Percentiles rank a stretch among this genome's conserved stretches.
Evolutionary conservation across 2,329 filamentous ascomycete species (phyloP).

Genomic region (Aspergillus calidoustus): DNA sequence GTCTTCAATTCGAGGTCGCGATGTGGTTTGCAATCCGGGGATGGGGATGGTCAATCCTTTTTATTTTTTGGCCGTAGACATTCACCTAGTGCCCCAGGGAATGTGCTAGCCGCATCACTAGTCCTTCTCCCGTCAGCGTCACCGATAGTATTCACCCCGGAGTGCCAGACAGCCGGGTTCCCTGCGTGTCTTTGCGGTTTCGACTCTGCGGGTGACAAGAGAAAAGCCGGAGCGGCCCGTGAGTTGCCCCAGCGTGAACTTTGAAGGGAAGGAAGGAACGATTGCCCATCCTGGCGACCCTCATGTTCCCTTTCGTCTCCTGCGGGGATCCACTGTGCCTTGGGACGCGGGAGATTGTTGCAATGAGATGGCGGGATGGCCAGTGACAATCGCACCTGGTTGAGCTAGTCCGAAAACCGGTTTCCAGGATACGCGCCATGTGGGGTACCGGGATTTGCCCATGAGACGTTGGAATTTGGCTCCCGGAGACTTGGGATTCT

Average conservation of each 20-base stretch:
- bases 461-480: too few relatives aligned
- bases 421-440: not conserved
- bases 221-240: too few relatives aligned
- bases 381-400: not conserved
- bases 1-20: not conserved
- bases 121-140: not conserved
- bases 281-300: too few relatives aligned
- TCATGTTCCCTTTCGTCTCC: not conserved
- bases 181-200: too few relatives aligned
- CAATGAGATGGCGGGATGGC: not conserved
- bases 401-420: not conserved
- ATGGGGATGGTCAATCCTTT: not conserved
- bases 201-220: too few relatives aligned
- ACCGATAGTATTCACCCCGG: not conserved
- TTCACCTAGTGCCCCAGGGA: too few relatives aligned
- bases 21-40: not conserved
- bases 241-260: not conserved
- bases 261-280: too few relatives aligned
- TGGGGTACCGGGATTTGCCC: not conserved
- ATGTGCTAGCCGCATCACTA: not conserved
- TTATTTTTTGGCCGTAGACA: not conserved
- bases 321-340: not conserved
- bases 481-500: too few relatives aligned
- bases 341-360: not conserved
- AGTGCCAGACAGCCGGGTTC: too few relatives aligned